These are phyloP conservation scores for Peronospora belbahrii DNA, from an alignment of 352 stramenopile species.

Conservation along the genomic window DNA sequence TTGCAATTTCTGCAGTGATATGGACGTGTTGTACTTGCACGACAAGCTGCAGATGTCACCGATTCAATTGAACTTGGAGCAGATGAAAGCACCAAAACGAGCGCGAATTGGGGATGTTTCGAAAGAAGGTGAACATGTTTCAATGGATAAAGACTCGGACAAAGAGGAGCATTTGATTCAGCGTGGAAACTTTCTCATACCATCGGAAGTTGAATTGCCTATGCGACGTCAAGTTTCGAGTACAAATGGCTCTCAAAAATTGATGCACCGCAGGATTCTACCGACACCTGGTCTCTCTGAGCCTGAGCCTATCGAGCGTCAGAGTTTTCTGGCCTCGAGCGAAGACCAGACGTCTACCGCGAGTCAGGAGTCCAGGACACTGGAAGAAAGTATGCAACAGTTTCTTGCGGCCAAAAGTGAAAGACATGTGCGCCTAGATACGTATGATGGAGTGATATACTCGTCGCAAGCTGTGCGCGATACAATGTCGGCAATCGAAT, in stretches of 20 bases:
- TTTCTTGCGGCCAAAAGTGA: neutral
- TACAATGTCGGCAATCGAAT: conserved; percentile 12
- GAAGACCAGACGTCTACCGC: neutral
- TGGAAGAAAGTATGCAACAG: conserved; percentile 1
- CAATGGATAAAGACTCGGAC: neutral
- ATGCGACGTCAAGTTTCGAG: neutral
- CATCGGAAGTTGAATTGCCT: neutral
- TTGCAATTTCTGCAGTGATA: conserved; percentile 7
- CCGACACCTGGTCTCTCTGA: neutral
- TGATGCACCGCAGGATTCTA: neutral
- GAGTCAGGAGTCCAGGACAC: neutral
- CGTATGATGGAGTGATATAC: conserved; percentile 11
- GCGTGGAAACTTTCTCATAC: conserved; percentile 4
- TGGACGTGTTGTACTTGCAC: conserved; percentile 9
- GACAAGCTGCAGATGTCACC: conserved; percentile 9
- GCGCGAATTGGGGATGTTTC: neutral
- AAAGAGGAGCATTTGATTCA: neutral
- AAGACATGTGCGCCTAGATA: neutral
- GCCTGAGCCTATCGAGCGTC: neutral
- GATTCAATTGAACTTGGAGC: conserved; percentile 3
- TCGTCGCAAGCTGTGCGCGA: conserved; percentile 16
- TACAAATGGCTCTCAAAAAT: neutral
- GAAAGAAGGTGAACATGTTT: neutral
- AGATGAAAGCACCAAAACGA: conserved; percentile 2
- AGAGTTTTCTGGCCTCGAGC: neutral